A percentile compares a stretch with the other conserved stretches of the same genome.
Conservation (phyloP, 2,329 filamentous ascomycete species). For the Botryotinia calthae region DNA sequence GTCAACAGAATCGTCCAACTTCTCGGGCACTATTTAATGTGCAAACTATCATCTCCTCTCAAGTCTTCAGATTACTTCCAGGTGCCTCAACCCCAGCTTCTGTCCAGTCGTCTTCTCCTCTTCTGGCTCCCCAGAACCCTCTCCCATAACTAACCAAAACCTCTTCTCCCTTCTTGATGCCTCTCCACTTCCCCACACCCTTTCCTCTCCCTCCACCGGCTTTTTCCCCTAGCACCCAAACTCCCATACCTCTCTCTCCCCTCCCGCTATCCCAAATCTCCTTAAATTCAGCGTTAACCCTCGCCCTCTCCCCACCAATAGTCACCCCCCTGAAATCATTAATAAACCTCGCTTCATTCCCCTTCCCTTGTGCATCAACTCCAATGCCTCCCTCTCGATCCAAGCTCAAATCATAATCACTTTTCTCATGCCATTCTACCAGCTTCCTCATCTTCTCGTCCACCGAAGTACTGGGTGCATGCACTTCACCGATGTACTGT, state of each 20-base stretch:
- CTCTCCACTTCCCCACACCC: slow-evolving; percentile 51
- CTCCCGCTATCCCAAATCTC: slow-evolving; percentile 55
- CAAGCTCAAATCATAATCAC: slow-evolving; percentile 65
- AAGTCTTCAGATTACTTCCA: slow-evolving; percentile 17
- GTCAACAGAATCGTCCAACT: not conserved
- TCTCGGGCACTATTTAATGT: too few relatives aligned
- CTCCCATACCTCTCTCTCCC: slow-evolving; percentile 54
- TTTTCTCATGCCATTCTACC: slow-evolving; percentile 42
- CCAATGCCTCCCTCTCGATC: slow-evolving; percentile 56
- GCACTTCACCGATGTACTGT: slow-evolving; percentile 60
- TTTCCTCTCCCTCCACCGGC: slow-evolving; percentile 42
- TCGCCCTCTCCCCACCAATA: slow-evolving; percentile 17
- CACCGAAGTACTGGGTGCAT: slow-evolving; percentile 39
- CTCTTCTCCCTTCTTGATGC: slow-evolving; percentile 69
- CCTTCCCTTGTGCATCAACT: slow-evolving; percentile 56
- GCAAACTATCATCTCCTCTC: not conserved
- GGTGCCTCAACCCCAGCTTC: not conserved
- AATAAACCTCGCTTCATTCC: slow-evolving; percentile 64
- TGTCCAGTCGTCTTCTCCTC: slow-evolving; percentile 26
- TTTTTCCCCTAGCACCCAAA: slow-evolving; percentile 53
- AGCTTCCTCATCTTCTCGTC: not conserved
- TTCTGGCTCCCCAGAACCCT: slow-evolving; percentile 53
- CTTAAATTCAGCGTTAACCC: slow-evolving; percentile 49
- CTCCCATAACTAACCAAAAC: slow-evolving; percentile 56
- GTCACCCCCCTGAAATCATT: slow-evolving; percentile 64